Base-by-base conservation (phyloP, 2,329 filamentous ascomycete genomes). In the Venturia nashicola region DNA sequence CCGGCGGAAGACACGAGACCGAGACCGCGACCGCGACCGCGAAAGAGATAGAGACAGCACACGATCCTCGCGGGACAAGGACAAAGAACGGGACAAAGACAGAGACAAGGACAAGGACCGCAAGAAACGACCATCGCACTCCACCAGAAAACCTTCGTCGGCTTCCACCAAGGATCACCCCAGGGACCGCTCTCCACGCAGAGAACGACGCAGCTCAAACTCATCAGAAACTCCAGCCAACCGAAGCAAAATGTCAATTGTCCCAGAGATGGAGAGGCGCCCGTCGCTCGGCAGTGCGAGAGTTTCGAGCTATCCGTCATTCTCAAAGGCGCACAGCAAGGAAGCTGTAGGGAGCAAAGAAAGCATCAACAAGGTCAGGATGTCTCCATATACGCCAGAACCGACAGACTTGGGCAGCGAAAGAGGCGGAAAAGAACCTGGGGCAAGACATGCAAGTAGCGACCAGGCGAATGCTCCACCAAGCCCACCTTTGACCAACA, bases 311-410 rank as follows among this genome's bases (percentile, higher is more conserved):
- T 96, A 96, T 72, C 90, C 91, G 1, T 82, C 82, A 12, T 91
- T 95, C 75, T 94, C 89, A 76, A 97, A 95, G 76, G 89, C 89
- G 14, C 90, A 96, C 74, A 95, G 91, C 79, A 94, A 91, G 75
- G 93, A 97, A 77, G 84, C 86, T 55, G 84, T 96, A 63, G 81
- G 84, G 67, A 86, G 84, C 71, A 79, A 73, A 61, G 77, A 78
- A 43, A 73, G 76, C 18, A 59, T 70, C 16, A 67, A 69, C 34
- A 73, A 71, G 61, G 67, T 71, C 32, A 72, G 68, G 61, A 67
- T 71, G 65, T 64, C 69, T 65, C 63, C 70, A 66, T 70, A 75
- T 70, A 69, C 73, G 6, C 76, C 78, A 14, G 76, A 78, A 48
- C 68, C 75, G 12, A 78, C 78, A 62, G 77, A 79, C 57, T 65